Percentiles rank a stretch among this genome's conserved stretches.
These are phyloP conservation scores for Fraxinus nigra DNA, from an alignment of 305 asterid species.

Conservation along the genomic window DNA sequence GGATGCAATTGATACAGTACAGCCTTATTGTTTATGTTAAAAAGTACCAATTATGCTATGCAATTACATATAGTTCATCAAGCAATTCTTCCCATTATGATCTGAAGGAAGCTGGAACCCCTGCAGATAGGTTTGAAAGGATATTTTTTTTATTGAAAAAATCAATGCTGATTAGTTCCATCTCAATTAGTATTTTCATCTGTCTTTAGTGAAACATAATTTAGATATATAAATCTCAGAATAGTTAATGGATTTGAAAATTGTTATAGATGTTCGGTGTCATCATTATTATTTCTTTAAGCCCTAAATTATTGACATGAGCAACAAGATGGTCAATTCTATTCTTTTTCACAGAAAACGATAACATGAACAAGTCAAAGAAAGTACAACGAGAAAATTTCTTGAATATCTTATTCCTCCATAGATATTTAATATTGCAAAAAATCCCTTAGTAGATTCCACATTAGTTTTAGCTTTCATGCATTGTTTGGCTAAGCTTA, in stretches of 20 bases:
- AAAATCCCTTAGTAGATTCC: not conserved
- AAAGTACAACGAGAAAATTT: not conserved
- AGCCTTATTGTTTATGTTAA: not conserved
- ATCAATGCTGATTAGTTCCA: not conserved
- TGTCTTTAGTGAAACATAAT: not conserved
- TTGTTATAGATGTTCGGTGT: not conserved
- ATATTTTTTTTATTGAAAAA: not conserved
- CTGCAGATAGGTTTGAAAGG: not conserved
- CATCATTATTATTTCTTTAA: not conserved
- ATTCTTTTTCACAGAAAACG: not conserved
- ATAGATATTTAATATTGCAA: not conserved
- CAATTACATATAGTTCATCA: not conserved
- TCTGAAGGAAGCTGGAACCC: not conserved
- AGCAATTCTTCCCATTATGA: not conserved
- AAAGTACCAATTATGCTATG: not conserved
- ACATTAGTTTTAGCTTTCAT: not conserved
- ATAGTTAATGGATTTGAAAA: not conserved
- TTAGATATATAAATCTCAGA: not conserved
- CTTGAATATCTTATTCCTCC: not conserved
- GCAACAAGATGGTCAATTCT: not conserved
- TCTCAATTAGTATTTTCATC: not conserved
- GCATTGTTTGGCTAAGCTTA: not conserved
- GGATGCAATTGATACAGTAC: not conserved
- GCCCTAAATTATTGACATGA: not conserved
- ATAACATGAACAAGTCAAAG: not conserved